phyloP scores from a whole-genome alignment of 352 stramenopile genomes.

The Phytophthora melonis region DNA sequence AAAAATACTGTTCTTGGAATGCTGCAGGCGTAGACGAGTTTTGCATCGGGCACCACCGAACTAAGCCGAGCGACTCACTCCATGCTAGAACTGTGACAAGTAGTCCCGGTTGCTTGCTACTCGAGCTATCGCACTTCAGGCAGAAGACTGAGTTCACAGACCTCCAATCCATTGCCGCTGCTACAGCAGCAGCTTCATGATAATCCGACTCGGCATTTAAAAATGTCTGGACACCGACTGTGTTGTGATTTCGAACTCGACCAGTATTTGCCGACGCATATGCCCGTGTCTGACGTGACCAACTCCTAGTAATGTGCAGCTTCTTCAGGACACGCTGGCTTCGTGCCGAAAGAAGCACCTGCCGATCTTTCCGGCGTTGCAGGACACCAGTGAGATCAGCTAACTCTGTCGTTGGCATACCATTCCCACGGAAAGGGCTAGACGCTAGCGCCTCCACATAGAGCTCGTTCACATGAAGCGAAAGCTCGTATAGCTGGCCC shows the following conservation, averaged over 20 bases:
- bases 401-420: constrained; percentile 35
- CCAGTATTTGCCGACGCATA: constrained; percentile 10
- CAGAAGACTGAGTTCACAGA: constrained; percentile 26
- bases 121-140: constrained; percentile 3
- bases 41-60: constrained; percentile 19
- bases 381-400: constrained; percentile 34
- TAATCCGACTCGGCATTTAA: constrained; percentile 13
- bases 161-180: constrained; percentile 20
- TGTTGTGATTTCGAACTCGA: not conserved
- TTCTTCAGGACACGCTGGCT: constrained; percentile 53
- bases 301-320: constrained; percentile 37
- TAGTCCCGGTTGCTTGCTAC: not conserved
- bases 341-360: constrained; percentile 44
- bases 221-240: constrained; percentile 11
- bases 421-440: constrained; percentile 45
- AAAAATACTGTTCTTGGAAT: constrained; percentile 22
- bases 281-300: constrained; percentile 13
- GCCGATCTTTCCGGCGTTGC: constrained; percentile 41
- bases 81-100: constrained; percentile 19
- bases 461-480: constrained; percentile 46
- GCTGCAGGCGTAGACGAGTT: not conserved
- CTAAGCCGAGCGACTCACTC: constrained; percentile 19
- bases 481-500: constrained; percentile 52
- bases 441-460: constrained; percentile 60
- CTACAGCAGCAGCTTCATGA: constrained; percentile 3